Conservation (phyloP, 2,329 filamentous ascomycete genomes). For the Apiospora koreana region DNA sequence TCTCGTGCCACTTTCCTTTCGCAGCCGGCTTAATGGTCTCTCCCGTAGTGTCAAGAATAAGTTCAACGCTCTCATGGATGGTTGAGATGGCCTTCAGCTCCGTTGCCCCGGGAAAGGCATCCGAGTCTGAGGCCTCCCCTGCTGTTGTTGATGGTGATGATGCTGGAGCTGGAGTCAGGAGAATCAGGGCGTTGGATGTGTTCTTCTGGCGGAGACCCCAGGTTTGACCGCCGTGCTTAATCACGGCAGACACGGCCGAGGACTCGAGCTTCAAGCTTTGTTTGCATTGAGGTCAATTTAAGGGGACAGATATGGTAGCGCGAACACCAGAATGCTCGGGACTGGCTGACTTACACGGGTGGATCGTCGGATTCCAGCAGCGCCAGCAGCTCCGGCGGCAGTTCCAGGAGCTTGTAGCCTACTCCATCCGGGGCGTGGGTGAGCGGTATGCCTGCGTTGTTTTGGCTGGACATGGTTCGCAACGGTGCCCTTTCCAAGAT, state of each 20-base stretch:
- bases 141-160: conserved; percentile 19
- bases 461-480: conserved; percentile 31
- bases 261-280: conserved; percentile 50
- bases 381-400: conserved; percentile 58
- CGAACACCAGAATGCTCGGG: not conserved
- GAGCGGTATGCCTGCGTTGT: conserved; percentile 48
- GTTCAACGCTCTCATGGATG: conserved; percentile 63
- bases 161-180: conserved; percentile 42
- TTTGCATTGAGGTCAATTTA: conserved; percentile 14
- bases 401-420: conserved; percentile 62
- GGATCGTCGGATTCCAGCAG: conserved; percentile 55
- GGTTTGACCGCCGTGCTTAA: conserved; percentile 51
- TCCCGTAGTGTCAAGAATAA: conserved; percentile 46
- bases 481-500: too few relatives aligned
- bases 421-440: conserved; percentile 48
- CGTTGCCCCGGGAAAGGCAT: conserved; percentile 26
- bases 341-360: conserved; percentile 46
- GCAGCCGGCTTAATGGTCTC: conserved; percentile 28
- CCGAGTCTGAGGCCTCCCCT: not conserved
- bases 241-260: conserved; percentile 52
- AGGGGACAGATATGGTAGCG: conserved; percentile 15
- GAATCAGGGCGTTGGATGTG: conserved; percentile 65
- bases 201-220: conserved; percentile 67
- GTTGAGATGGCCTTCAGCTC: conserved; percentile 54
- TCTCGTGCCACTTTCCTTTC: conserved; percentile 62